Conservation (phyloP, 2,329 filamentous ascomycete species). For the Akanthomyces lecanii region DNA sequence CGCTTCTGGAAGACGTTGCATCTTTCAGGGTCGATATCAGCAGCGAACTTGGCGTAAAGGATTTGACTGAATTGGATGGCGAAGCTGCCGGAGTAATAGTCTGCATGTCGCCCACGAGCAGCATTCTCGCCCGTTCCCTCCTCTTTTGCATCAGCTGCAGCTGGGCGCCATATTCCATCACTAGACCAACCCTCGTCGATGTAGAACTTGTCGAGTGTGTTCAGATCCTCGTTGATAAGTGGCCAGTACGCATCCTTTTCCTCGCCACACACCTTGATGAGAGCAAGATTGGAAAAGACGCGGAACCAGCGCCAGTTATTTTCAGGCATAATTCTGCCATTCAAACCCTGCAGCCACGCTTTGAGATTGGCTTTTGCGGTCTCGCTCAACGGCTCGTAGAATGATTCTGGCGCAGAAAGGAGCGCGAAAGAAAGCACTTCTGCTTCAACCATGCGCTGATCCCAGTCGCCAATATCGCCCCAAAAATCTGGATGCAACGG, state of each 20-base stretch:
- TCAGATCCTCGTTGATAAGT: constrained; percentile 39
- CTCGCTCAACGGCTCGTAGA: constrained; percentile 30
- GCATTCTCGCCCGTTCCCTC: constrained; percentile 18
- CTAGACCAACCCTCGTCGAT: constrained; percentile 43
- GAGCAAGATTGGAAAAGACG: constrained; percentile 45
- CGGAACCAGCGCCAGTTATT: constrained; percentile 53
- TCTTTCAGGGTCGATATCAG: constrained; percentile 37
- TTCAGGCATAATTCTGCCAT: constrained; percentile 40
- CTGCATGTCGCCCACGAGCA: constrained; percentile 36
- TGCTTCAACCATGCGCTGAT: constrained; percentile 53
- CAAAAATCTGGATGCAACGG: constrained; percentile 39
- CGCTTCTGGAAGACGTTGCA: constrained; percentile 34
- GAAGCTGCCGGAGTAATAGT: constrained; percentile 52
- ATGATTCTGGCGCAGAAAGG: constrained; percentile 36
- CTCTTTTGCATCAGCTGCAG: constrained; percentile 18
- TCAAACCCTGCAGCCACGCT: constrained; percentile 39
- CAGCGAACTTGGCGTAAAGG: constrained; percentile 41
- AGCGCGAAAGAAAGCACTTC: constrained; percentile 48
- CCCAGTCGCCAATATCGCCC: constrained; percentile 41
- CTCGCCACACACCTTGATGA: constrained; percentile 38
- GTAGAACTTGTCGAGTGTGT: constrained; percentile 42
- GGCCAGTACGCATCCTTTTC: constrained; percentile 30
- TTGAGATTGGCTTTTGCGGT: constrained; percentile 33
- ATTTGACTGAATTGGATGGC: constrained; percentile 50
- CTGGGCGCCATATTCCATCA: constrained; percentile 40